Evolutionary conservation across 306 rosid species (phyloP).

Genomic region (Fragaria iinumae): DNA sequence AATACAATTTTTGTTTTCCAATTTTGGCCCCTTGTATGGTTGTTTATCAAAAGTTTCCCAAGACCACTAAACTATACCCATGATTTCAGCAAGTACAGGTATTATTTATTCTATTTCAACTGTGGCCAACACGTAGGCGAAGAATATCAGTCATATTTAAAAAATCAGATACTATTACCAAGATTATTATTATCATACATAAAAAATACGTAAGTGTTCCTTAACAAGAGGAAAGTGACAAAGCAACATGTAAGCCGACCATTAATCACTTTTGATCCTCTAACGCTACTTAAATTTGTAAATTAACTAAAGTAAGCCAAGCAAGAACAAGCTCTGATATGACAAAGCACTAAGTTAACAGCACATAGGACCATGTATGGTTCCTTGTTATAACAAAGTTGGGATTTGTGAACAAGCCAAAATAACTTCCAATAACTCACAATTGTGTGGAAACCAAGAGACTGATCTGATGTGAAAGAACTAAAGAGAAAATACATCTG

Average conservation of each 20-base stretch:
- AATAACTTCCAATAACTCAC: neutral
- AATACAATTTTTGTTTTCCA: neutral
- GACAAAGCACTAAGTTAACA: neutral
- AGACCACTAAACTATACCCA: neutral
- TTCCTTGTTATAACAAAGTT: neutral
- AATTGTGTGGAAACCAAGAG: no score
- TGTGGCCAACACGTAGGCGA: neutral
- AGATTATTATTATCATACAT: neutral
- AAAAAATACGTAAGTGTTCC: no score
- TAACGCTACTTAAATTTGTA: neutral
- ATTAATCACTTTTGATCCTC: neutral
- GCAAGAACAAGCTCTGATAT: neutral
- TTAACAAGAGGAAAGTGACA: neutral
- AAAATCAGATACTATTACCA: neutral
- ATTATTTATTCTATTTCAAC: neutral
- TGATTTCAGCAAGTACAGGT: neutral
- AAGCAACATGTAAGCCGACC: neutral
- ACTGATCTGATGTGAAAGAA: neutral
- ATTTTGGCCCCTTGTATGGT: neutral
- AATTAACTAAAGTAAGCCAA: neutral
- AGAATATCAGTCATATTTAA: neutral
- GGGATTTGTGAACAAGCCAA: neutral
- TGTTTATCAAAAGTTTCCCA: neutral
- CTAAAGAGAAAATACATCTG: neutral
- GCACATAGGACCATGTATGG: neutral